Evolutionary conservation across 768 basidiomycete genomes (phyloP).

Genomic region (Xanthoconium purpureum): DNA sequence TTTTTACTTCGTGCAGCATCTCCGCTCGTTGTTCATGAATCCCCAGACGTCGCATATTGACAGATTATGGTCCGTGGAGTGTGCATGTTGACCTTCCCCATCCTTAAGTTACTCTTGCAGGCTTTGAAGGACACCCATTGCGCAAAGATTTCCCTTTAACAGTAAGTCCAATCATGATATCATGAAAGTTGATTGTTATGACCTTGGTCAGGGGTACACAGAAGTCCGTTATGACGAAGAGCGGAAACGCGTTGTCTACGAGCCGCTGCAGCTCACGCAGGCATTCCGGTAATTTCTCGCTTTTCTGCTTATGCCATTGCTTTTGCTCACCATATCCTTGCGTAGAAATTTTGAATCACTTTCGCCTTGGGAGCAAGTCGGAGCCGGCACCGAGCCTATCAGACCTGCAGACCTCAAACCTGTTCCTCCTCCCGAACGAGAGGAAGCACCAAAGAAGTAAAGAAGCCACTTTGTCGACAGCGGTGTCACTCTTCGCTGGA

Average conservation of each 20-base stretch:
- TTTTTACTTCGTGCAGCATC: constrained; percentile 25
- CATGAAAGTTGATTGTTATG: not conserved
- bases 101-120: constrained; percentile 34
- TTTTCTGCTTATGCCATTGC: too few species aligned
- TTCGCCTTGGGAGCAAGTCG: constrained; percentile 96
- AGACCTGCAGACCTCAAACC: constrained; percentile 74
- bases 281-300: constrained; percentile 76
- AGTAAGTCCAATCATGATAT: constrained; percentile 42
- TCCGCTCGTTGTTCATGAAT: constrained; percentile 14
- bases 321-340: not conserved
- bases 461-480: constrained; percentile 1
- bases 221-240: constrained; percentile 98
- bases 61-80: constrained; percentile 78
- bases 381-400: constrained; percentile 53
- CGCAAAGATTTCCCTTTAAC: constrained; percentile 98
- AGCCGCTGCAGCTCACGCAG: constrained; percentile 95
- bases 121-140: constrained; percentile 95
- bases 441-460: constrained; percentile 80
- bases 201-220: constrained; percentile 78
- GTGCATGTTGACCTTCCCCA: not conserved
- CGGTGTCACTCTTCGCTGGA: not conserved
- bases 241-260: constrained; percentile 94
- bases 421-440: constrained; percentile 68
- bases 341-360: constrained; percentile 87
- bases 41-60: constrained; percentile 87